Evolutionary conservation across 2,329 filamentous ascomycete genomes (phyloP).

Genomic region (Fusarium sp.): DNA sequence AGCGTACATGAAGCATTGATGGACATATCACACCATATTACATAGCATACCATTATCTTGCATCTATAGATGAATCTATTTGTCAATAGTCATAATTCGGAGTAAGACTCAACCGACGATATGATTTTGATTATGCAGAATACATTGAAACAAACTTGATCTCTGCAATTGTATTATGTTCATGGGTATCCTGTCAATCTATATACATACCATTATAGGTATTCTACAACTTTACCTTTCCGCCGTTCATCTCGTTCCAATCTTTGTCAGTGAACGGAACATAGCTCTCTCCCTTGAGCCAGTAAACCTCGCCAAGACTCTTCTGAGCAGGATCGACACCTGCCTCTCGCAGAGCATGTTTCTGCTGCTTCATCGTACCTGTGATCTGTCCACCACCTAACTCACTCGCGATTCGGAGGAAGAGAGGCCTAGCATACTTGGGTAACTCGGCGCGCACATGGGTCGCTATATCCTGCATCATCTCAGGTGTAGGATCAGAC

Average conservation of each 20-base stretch:
- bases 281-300: conserved; percentile 76
- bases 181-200: background rate
- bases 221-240: conserved; percentile 75
- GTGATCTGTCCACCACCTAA: conserved; percentile 72
- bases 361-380: conserved; percentile 91
- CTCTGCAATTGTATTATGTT: background rate
- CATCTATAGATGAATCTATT: conserved; percentile 13
- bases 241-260: conserved; percentile 75
- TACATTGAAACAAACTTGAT: background rate
- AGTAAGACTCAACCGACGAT: background rate
- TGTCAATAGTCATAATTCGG: conserved; percentile 3
- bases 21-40: conserved; percentile 32
- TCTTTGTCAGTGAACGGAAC: conserved; percentile 74
- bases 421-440: conserved; percentile 80
- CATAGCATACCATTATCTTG: conserved; percentile 30
- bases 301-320: conserved; percentile 67
- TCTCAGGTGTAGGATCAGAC: conserved; percentile 55
- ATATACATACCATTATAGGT: conserved; percentile 16
- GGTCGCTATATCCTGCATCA: conserved; percentile 69
- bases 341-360: conserved; percentile 76
- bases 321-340: conserved; percentile 75
- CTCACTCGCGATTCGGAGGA: conserved; percentile 74
- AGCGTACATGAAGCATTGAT: conserved; percentile 32
- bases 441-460: conserved; percentile 72
- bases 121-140: background rate